Conservation (phyloP, 116 monocot genomes). For the Trichopus zeylanicus region DNA sequence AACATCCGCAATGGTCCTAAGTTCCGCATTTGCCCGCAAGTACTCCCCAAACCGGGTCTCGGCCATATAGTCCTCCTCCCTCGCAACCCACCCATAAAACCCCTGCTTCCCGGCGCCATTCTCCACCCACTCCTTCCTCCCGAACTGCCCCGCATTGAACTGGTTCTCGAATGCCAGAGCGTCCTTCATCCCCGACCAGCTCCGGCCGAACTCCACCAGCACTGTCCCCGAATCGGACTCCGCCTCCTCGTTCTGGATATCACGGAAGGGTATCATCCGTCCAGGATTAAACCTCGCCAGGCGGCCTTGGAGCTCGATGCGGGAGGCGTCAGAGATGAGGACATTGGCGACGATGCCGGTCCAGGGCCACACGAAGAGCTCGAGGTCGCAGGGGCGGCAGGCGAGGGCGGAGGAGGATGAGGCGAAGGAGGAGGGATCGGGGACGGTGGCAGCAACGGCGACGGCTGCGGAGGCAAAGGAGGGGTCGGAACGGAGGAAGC, state of each 20-base stretch:
- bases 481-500: constrained; percentile 18
- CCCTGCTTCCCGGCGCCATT: neutral
- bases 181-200: constrained; percentile 50
- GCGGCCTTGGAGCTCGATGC: neutral
- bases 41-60: constrained; percentile 5
- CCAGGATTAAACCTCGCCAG: constrained; percentile 26
- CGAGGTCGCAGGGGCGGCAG: constrained; percentile 1
- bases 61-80: constrained; percentile 18
- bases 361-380: constrained; percentile 41
- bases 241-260: neutral
- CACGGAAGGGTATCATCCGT: constrained; percentile 10
- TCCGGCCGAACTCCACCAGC: constrained; percentile 25
- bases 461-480: neutral
- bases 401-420: neutral
- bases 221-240: neutral
- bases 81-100: constrained; percentile 26
- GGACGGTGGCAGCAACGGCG: too few relatives aligned
- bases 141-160: constrained; percentile 14
- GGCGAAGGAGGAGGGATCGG: too few relatives aligned
- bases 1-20: constrained; percentile 21
- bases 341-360: constrained; percentile 14
- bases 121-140: constrained; percentile 24
- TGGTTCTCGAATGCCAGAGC: constrained; percentile 51
- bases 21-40: constrained; percentile 5
- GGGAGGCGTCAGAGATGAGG: neutral